phyloP scores from a whole-genome alignment of 129 eudicot genomes.

The Chrysanthemum makinoi region DNA sequence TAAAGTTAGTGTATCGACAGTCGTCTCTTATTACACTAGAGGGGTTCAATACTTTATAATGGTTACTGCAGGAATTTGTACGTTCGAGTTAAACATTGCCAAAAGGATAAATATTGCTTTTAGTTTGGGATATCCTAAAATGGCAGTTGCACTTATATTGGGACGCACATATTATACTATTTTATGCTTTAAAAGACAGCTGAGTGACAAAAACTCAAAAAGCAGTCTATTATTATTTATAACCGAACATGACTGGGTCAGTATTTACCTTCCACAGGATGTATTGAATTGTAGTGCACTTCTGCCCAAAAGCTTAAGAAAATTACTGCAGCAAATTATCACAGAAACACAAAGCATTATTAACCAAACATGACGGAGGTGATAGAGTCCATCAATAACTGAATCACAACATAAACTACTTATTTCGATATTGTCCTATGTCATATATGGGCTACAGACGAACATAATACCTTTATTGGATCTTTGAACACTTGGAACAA shows the following conservation, averaged over 20 bases:
- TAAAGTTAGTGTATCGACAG: no score
- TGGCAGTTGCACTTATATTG: no score
- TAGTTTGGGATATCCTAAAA: neutral
- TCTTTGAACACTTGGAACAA: constrained; percentile 66
- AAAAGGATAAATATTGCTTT: neutral
- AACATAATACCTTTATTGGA: constrained; percentile 70
- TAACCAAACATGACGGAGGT: constrained; percentile 10
- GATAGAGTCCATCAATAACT: constrained; percentile 9
- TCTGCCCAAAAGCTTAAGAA: constrained; percentile 95
- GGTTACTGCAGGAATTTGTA: neutral
- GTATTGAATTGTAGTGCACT: constrained; percentile 96
- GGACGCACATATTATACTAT: no score
- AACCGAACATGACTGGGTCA: neutral
- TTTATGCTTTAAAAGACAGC: no score
- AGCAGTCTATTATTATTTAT: no score
- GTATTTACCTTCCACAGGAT: constrained; percentile 77
- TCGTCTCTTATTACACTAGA: no score
- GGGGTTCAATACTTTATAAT: no score
- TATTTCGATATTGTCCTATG: neutral
- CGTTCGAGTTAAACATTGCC: neutral
- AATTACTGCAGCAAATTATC: constrained; percentile 54
- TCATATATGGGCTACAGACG: neutral
- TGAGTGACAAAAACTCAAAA: neutral
- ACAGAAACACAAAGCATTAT: constrained; percentile 14
- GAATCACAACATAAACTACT: neutral